Base-by-base conservation (phyloP, 1,284 basidiomycete genomes). In the Cystobasidium pallidum region DNA sequence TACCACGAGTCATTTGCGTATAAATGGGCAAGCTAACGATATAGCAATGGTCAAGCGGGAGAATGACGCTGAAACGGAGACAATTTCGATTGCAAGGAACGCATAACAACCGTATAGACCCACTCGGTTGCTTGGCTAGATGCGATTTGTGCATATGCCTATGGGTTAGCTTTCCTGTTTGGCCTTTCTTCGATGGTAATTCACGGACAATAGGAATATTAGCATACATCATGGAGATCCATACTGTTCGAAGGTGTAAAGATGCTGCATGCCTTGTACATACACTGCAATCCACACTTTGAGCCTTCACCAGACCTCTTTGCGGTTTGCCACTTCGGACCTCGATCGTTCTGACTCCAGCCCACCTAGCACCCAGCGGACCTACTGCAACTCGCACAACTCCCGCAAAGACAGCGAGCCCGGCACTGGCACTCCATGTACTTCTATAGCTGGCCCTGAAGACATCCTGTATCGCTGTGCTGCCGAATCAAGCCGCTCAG, bases 21-120 rank as follows among this genome's bases (percentile, higher is more conserved):
- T 34, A 3, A 57, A 57, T 36, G 54, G 54, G 30, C 28, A 32
- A 10, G 26, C 13, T 34, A n/a, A 57, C 11, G 54, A 19, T 24
- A 36, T 10, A 34, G 32, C 15, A 32, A n/a, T 10, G 15, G 54
- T 21, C 10, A 51, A 51, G 24, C 24, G 49, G 49, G 49, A 51
- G n/a, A n/a, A 34, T 34, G 54, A 36, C n/a, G 36, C 34, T 57
- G 54, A 57, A 15, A 28, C 54, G 30, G 54, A 57, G 28, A n/a
- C 10, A 57, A 36, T n/a, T 6, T n/a, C n/a, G n/a, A n/a, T n/a
- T n/a, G n/a, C n/a, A n/a, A n/a, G n/a, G n/a, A n/a, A n/a, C n/a
- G 39, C 15, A 15, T 41, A 4, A 17, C n/a, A 45, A 3, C n/a
- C 43, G 19, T 45, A 17, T 45, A 45, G 11, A 45, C 19, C 3